Percentiles rank a stretch among this genome's conserved stretches.
These are phyloP conservation scores for Rubia occidens DNA, from an alignment of 305 asterid genomes.

Conservation along the genomic window DNA sequence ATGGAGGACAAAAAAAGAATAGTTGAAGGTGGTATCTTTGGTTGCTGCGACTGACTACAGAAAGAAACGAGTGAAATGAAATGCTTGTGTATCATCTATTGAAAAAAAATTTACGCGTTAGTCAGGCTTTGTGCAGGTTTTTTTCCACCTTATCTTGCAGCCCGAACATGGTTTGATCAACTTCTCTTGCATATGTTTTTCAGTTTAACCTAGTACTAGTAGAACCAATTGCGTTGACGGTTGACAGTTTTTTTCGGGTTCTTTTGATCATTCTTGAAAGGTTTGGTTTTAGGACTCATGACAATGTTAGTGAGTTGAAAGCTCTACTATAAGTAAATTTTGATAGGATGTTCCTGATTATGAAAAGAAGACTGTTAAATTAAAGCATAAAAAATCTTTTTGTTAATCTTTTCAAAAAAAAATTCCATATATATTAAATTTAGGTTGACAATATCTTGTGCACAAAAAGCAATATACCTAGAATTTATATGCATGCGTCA, in stretches of 20 bases:
- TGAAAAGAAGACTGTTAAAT: conserved; percentile 3
- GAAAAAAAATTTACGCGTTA: conserved; percentile 12
- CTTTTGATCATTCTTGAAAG: neutral
- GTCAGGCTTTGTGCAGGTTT: conserved; percentile 17
- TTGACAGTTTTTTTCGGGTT: neutral
- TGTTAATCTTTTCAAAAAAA: too few relatives aligned
- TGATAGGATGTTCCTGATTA: conserved; percentile 15
- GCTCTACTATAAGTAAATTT: conserved; percentile 19
- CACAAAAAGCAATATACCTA: too few relatives aligned
- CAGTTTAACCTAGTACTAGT: conserved; percentile 2
- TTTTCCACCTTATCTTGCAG: neutral
- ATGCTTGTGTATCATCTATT: conserved; percentile 15
- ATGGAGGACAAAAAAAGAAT: neutral
- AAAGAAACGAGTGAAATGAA: conserved; percentile 8
- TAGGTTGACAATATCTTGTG: too few relatives aligned
- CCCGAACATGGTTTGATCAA: conserved; percentile 5
- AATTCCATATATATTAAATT: too few relatives aligned
- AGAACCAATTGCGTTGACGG: conserved; percentile 6
- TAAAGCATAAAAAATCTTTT: conserved; percentile 9
- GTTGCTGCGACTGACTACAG: conserved; percentile 14
- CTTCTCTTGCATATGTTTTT: neutral
- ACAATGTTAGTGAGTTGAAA: conserved; percentile 6
- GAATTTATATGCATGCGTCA: too few relatives aligned
- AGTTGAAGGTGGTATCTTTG: conserved; percentile 10
- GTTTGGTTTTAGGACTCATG: conserved; percentile 11